Base-by-base conservation (phyloP, 495 filamentous ascomycete genomes). In the Xanthoparmelia taractica region DNA sequence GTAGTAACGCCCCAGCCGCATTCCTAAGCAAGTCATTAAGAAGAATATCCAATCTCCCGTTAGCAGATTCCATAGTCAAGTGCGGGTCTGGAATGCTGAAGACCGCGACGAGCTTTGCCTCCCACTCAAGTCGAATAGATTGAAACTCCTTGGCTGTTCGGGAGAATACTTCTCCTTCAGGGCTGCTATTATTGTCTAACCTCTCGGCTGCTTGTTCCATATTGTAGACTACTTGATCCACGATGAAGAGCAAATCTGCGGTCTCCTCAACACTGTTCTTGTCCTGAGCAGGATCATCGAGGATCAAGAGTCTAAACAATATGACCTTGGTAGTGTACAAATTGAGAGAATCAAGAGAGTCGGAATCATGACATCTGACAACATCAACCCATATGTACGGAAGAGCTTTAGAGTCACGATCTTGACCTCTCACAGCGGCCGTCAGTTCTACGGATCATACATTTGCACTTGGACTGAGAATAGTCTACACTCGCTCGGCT, bases 341-440 rank as follows among this genome's bases (percentile, higher is more conserved):
- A 40, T 13, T 59, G 40, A 31, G 58, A 41, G 23, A 47, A 41
- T 27, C 29, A 27, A 8, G 27, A 41, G 27, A 59, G 36, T 1
- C 40, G 38, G 31, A 59, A 43, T 20, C 27, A 56, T 56, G 52
- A 17, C 52, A 56, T 23, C 52, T 56, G 27, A 56, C 34, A 56
- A 34, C 15, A 33, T 56, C 52, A 56, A n/a, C n/a, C 29, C 13
- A 20, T 36, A 2, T 56, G 15, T 10, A 8, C 17, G 0, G 20
- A 13, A 33, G 29, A 36, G 29, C 29, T 8, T 7, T 33, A 2
- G 27, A 4, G 18, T 36, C 52, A 8, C 11, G n/a, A n/a, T n/a
- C n/a, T n/a, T 56, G 52, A 56, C 52, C 52, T 56, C 27, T 56
- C 52, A 56, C 52, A 56, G 18, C 52, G 52, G n/a, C 29, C 34